A percentile compares a stretch with the other conserved stretches of the same genome.
Conservation (phyloP, 257 asterid genomes). For the Solanum piurae region DNA sequence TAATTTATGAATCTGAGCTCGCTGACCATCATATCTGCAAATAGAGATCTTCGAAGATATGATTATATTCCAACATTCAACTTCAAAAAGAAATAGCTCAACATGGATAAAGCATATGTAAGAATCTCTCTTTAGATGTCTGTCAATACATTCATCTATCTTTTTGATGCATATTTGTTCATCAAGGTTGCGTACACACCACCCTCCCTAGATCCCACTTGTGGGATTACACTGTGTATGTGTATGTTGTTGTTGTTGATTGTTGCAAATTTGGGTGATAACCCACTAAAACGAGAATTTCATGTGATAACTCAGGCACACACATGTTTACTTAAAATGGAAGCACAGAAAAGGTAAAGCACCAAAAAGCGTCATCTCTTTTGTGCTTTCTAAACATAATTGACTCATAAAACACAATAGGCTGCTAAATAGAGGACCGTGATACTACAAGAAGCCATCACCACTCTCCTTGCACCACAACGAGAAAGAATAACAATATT, state of each 20-base stretch:
- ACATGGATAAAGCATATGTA: not conserved
- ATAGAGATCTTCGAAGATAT: constrained; percentile 1
- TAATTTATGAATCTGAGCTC: constrained; percentile 78
- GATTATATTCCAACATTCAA: not conserved
- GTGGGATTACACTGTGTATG: not conserved
- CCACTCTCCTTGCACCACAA: not conserved
- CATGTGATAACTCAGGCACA: not conserved
- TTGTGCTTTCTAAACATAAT: not conserved
- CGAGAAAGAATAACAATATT: not conserved
- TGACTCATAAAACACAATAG: not conserved
- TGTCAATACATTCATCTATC: not conserved
- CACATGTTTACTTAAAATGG: not conserved
- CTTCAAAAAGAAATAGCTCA: not conserved
- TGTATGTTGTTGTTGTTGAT: not conserved
- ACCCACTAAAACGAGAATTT: not conserved
- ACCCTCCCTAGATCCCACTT: not conserved
- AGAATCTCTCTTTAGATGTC: not conserved
- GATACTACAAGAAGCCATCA: not conserved
- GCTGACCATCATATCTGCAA: constrained; percentile 91
- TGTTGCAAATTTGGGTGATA: not conserved
- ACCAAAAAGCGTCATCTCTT: not conserved
- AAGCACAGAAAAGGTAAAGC: not conserved
- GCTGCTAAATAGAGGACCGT: not conserved
- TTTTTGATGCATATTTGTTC: not conserved
- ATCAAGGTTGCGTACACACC: not conserved